These are phyloP conservation scores for Neurospora sp. DNA, from an alignment of 495 filamentous ascomycete genomes.

Conservation along the genomic window DNA sequence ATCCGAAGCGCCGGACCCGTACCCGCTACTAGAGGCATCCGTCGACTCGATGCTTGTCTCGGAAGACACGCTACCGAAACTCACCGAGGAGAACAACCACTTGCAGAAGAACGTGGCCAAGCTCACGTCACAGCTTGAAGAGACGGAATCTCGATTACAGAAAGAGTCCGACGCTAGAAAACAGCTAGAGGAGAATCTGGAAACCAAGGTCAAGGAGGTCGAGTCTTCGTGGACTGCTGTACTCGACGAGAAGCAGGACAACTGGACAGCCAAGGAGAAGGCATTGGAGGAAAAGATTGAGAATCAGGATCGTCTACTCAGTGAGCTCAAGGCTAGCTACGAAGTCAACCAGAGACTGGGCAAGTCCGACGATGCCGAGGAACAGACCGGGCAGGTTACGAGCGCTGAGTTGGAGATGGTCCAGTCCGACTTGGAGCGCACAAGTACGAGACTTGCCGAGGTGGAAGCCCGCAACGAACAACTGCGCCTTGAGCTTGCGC, in stretches of 20 bases:
- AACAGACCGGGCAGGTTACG: constrained; percentile 52
- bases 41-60: constrained; percentile 85
- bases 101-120: constrained; percentile 67
- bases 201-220: constrained; percentile 71
- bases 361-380: constrained; percentile 53
- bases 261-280: constrained; percentile 93
- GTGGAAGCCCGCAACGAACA: constrained; percentile 94
- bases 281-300: constrained; percentile 87
- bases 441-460: constrained; percentile 77
- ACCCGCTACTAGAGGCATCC: constrained; percentile 90
- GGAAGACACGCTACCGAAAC: constrained; percentile 80
- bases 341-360: constrained; percentile 90
- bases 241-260: constrained; percentile 88
- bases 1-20: constrained; percentile 93
- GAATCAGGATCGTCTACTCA: constrained; percentile 83
- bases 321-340: constrained; percentile 92
- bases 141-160: constrained; percentile 65
- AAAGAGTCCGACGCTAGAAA: constrained; percentile 62
- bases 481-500: constrained; percentile 77
- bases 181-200: constrained; percentile 64
- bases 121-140: constrained; percentile 88
- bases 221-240: constrained; percentile 87
- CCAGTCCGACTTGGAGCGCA: constrained; percentile 81
- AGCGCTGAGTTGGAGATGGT: constrained; percentile 92
- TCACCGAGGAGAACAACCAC: constrained; percentile 78